Conservation (phyloP, 31 red algal genomes). For the Pterothamnion heteromorphum region DNA sequence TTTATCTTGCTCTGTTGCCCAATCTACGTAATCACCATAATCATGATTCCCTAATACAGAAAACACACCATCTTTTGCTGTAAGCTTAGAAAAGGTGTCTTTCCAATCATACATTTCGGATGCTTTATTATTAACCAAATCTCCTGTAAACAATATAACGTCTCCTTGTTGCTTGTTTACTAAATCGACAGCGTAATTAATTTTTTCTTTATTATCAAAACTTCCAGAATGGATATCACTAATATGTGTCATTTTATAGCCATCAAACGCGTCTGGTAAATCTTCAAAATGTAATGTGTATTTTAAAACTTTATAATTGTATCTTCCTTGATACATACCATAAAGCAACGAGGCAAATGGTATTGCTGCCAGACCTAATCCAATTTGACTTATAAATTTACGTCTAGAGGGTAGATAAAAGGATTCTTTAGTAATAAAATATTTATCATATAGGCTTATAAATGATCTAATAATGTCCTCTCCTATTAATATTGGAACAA, state of each 20-base stretch:
- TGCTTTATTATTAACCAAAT: background rate
- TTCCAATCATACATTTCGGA: background rate
- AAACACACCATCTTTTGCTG: background rate
- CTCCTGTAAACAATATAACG: constrained; percentile 5
- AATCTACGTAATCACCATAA: background rate
- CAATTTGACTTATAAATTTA: too few species aligned
- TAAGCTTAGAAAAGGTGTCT: background rate
- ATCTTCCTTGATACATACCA: background rate
- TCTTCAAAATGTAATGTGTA: background rate
- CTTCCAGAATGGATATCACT: background rate
- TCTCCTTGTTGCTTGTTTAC: background rate
- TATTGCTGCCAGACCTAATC: background rate
- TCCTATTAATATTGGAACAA: too few species aligned
- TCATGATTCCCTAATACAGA: constrained; percentile 6
- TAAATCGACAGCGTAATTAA: background rate
- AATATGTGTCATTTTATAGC: background rate
- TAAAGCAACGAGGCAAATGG: background rate
- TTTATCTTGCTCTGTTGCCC: background rate
- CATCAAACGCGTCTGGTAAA: background rate
- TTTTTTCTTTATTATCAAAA: background rate
- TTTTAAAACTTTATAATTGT: background rate
- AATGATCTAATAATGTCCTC: too few species aligned
- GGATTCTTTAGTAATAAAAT: too few species aligned
- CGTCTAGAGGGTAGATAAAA: too few species aligned
- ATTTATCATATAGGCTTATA: too few species aligned